These are phyloP conservation scores for Chrysoporthe puriensis DNA, from an alignment of 2,329 filamentous ascomycete species.

Conservation along the genomic window DNA sequence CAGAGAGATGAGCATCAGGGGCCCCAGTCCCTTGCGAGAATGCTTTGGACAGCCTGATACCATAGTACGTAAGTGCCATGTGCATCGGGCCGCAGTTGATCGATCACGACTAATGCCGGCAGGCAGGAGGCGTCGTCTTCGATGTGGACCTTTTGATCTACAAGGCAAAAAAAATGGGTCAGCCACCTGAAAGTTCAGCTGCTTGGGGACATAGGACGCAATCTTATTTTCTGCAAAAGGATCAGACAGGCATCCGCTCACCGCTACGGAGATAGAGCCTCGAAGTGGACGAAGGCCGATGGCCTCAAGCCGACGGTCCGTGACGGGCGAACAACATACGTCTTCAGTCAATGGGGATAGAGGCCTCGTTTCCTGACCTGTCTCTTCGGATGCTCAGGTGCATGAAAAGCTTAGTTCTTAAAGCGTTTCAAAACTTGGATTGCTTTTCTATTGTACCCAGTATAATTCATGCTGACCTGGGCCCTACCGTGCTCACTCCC, in stretches of 20 bases:
- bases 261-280: neutral
- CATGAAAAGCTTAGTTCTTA: too few relatives aligned
- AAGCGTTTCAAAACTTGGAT: too few relatives aligned
- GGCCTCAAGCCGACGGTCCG: neutral
- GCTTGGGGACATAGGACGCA: neutral
- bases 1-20: too few relatives aligned
- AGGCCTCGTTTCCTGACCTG: neutral
- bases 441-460: too few relatives aligned
- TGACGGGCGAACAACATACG: neutral
- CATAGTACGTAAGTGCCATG: neutral
- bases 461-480: too few relatives aligned
- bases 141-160: neutral
- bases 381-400: neutral
- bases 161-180: neutral
- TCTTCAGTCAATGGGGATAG: too few relatives aligned
- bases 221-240: neutral
- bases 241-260: neutral
- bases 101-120: conserved; percentile 6
- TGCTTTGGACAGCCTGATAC: neutral
- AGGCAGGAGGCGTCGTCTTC: neutral
- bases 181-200: neutral
- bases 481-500: too few relatives aligned
- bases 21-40: neutral
- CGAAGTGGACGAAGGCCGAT: neutral
- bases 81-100: conserved; percentile 1